Evolutionary conservation across 2,329 filamentous ascomycete genomes (phyloP).

Genomic region (Bipolaris victoriae): DNA sequence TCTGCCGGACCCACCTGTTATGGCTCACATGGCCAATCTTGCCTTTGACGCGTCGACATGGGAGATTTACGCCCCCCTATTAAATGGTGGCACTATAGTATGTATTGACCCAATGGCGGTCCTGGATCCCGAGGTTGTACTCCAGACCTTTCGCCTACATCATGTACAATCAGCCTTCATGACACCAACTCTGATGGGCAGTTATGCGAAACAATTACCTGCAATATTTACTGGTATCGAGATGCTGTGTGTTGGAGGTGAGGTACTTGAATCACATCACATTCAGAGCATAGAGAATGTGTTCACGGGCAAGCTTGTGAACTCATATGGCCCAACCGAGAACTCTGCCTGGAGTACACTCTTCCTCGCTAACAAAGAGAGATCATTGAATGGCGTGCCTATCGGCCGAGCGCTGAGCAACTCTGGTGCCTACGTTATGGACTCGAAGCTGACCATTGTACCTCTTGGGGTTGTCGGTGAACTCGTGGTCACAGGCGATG

Average conservation of each 20-base stretch:
- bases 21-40: slow-evolving; percentile 49
- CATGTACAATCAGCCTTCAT: not conserved
- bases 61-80: slow-evolving; percentile 61
- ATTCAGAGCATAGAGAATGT: slow-evolving; percentile 9
- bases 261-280: slow-evolving; percentile 9
- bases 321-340: slow-evolving; percentile 29
- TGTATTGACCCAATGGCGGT: not conserved
- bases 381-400: slow-evolving; percentile 22
- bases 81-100: slow-evolving; percentile 60
- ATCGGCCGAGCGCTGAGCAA: slow-evolving; percentile 48
- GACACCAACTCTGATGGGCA: not conserved
- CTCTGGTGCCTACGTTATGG: slow-evolving; percentile 9
- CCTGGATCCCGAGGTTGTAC: not conserved
- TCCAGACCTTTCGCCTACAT: not conserved
- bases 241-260: not conserved
- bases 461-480: slow-evolving; percentile 30
- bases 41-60: slow-evolving; percentile 53
- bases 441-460: slow-evolving; percentile 5
- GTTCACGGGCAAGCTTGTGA: slow-evolving; percentile 12
- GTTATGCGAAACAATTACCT: not conserved
- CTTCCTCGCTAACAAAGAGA: slow-evolving; percentile 42
- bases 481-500: slow-evolving; percentile 29
- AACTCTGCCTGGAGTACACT: slow-evolving; percentile 46
- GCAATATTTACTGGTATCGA: not conserved
- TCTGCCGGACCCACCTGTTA: slow-evolving; percentile 22